These are phyloP conservation scores for Allium cepa DNA, from an alignment of 106 monocot genomes.

Conservation along the genomic window DNA sequence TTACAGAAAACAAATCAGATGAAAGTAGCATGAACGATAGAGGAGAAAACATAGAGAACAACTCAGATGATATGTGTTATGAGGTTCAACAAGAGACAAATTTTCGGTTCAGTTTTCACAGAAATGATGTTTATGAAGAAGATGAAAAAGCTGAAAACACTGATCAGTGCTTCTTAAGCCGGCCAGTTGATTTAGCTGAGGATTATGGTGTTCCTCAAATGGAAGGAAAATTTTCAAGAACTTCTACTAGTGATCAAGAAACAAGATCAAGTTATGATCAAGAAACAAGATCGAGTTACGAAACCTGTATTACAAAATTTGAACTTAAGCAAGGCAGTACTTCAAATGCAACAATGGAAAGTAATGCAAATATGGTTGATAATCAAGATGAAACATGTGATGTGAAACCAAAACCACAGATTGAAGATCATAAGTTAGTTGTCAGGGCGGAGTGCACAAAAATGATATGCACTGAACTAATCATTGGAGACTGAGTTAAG, in stretches of 20 bases:
- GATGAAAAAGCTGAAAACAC: neutral
- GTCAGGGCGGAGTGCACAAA: too few relatives aligned
- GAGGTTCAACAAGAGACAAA: neutral
- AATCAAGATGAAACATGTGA: neutral
- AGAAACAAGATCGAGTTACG: neutral
- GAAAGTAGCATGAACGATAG: too few relatives aligned
- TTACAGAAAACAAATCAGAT: too few relatives aligned
- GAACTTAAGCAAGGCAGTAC: neutral
- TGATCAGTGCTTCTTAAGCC: constrained; percentile 10
- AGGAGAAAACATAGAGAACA: neutral
- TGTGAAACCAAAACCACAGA: neutral
- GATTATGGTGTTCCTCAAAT: too few relatives aligned
- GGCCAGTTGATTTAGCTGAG: neutral
- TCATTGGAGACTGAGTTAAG: neutral
- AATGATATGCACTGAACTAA: too few relatives aligned
- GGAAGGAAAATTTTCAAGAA: neutral
- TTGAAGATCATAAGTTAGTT: constrained; percentile 1
- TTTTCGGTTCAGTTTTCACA: neutral
- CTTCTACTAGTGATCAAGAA: neutral
- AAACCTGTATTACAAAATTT: neutral
- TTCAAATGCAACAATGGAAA: neutral
- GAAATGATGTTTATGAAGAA: neutral
- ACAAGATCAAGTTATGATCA: neutral
- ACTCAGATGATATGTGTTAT: neutral
- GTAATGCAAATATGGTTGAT: neutral